These are phyloP conservation scores for Dalechampia spathulata DNA, from an alignment of 441 rosid species.

Conservation along the genomic window DNA sequence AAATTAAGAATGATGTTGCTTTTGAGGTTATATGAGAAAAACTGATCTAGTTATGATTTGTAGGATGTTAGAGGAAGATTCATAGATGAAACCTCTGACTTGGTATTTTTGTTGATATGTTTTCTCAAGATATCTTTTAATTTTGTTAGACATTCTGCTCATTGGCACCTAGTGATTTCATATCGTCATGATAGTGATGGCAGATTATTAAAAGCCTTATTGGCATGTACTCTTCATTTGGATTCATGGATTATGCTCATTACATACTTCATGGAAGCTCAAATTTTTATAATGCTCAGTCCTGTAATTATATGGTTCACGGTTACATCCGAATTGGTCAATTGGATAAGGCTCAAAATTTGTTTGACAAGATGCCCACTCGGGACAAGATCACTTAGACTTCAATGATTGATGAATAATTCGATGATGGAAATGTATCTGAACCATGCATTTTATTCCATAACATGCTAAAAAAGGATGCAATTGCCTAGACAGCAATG, in stretches of 20 bases:
- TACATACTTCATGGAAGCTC: slow-evolving; percentile 30
- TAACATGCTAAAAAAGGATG: slow-evolving; percentile 52
- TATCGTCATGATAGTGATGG: slow-evolving; percentile 48
- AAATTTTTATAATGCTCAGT: slow-evolving; percentile 29
- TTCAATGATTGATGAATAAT: slow-evolving; percentile 61
- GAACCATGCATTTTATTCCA: slow-evolving; percentile 42
- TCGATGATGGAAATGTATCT: slow-evolving; percentile 36
- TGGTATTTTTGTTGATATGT: no score
- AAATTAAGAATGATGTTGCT: no score
- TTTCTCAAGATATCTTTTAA: no score
- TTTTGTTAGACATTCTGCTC: no score
- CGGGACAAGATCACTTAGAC: slow-evolving; percentile 77
- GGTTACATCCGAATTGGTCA: slow-evolving; percentile 43
- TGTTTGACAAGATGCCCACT: slow-evolving; percentile 38
- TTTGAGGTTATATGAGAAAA: no score
- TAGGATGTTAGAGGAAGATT: no score
- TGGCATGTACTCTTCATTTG: slow-evolving; percentile 58
- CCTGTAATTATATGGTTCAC: slow-evolving; percentile 53
- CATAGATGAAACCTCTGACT: no score
- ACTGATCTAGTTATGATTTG: no score
- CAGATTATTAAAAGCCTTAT: slow-evolving; percentile 60
- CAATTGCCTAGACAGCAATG: slow-evolving; percentile 75
- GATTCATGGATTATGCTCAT: slow-evolving; percentile 47
- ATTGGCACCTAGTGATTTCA: slow-evolving; percentile 34
- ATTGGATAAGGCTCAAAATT: slow-evolving; percentile 45